Base-by-base conservation (phyloP, 768 basidiomycete species). In the Naganishia antarctica region DNA sequence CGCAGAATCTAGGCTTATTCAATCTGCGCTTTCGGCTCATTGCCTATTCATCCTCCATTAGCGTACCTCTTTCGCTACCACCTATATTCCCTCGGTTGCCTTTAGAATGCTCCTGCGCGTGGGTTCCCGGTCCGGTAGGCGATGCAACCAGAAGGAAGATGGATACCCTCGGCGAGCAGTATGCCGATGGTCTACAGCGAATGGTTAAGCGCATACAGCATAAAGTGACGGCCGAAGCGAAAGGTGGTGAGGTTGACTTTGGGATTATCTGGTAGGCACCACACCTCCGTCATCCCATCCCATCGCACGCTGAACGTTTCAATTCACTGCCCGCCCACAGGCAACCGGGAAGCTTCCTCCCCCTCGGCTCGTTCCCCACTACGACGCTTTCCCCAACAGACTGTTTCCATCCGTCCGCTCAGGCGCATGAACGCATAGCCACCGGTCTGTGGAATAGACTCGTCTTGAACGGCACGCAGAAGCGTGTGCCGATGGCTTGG, bases 361-460 rank as follows among this genome's bases (percentile, higher is more conserved):
- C 73, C 57, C 66, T 76, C 7, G 70, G 47, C 12, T 44, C 65
- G 26, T 76, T 69, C 53, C 74, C 74, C 18, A 70, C 70, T 23
- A 68, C 69, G 37, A 70, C 71, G 5, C 64, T 76, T 23, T 69
- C 67, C 13, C 63, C 65, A 4, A 66, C 73, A 13, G 74, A 76
- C 45, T 76, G 74, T 48, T 76, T 74, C 60, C 74, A 76, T 49
- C 74, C 74, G 23, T 72, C 70, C 26, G 69, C 65, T 28, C 45
- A 50, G 16, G 71, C 68, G 2, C 74, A 76, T 64, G 63, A 68
- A 48, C 51, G 74, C 4, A 69, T 76, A 12, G 73, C 70, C 12
- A 70, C 68, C n/a, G 74, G 74, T n/a, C 60, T 76, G 25, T 76
- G 74, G 74, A 74, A 72, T 61, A 40, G 74, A 43, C 47, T 76